These are phyloP conservation scores for Rosa lucieae DNA, from an alignment of 306 rosid genomes.

Conservation along the genomic window DNA sequence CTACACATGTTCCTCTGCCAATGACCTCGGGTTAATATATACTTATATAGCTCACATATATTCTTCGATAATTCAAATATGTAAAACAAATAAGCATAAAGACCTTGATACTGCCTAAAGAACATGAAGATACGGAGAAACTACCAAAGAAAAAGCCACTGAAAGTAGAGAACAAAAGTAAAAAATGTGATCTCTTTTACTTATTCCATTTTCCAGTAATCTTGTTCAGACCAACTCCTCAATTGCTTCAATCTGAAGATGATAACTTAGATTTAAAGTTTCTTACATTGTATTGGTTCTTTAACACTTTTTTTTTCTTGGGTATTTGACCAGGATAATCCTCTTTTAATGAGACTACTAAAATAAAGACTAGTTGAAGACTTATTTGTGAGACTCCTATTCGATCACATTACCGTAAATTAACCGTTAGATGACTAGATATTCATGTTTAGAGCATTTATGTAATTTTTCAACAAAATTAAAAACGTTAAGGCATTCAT, in stretches of 20 bases:
- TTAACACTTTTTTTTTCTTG: background rate
- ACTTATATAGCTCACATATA: background rate
- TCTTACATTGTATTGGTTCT: background rate
- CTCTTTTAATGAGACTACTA: too few relatives aligned
- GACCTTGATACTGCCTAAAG: background rate
- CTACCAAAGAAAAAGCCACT: background rate
- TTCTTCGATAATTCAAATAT: background rate
- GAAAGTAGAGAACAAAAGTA: constrained; percentile 27
- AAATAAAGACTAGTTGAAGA: too few relatives aligned
- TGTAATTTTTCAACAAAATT: too few relatives aligned
- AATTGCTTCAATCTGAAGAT: background rate
- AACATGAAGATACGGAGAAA: background rate
- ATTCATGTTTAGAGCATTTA: too few relatives aligned
- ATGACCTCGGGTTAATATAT: background rate
- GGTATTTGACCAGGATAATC: background rate
- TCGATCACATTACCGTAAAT: too few relatives aligned
- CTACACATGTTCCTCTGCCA: background rate
- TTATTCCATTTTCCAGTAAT: background rate
- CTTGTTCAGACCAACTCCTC: constrained; percentile 22
- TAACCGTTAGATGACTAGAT: too few relatives aligned
- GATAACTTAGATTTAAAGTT: background rate
- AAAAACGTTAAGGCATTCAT: too few relatives aligned
- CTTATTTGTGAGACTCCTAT: too few relatives aligned
- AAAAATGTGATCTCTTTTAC: constrained; percentile 21
- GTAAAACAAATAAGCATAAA: background rate